Percentiles rank a stretch among this genome's conserved stretches.
phyloP scores from a whole-genome alignment of 352 stramenopile species.

The Lagenidium giganteum region DNA sequence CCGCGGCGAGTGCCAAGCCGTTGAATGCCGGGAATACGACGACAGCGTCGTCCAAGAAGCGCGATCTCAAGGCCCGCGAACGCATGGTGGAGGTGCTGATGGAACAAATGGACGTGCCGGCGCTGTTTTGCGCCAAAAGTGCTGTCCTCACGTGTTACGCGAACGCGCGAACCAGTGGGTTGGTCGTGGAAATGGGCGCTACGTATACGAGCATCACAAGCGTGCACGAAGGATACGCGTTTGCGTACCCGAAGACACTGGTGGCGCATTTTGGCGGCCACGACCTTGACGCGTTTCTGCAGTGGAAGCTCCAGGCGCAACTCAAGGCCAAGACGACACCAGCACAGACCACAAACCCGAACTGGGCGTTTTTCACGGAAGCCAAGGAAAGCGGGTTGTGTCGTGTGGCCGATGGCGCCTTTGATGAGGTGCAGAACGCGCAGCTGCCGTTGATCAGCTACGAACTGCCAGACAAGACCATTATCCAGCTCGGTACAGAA shows the following conservation, averaged over 20 bases:
- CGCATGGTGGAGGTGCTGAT: constrained; percentile 80
- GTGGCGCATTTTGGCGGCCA: constrained; percentile 52
- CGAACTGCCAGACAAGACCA: constrained; percentile 75
- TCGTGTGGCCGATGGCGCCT: constrained; percentile 60
- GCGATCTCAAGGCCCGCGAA: constrained; percentile 43
- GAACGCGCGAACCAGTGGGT: constrained; percentile 71
- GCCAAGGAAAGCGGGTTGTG: constrained; percentile 74
- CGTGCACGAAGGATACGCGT: constrained; percentile 76
- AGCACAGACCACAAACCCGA: constrained; percentile 1
- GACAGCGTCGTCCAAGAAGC: constrained; percentile 38
- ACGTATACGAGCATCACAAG: constrained; percentile 74
- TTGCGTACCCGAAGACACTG: constrained; percentile 57
- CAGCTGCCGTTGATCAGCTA: constrained; percentile 76
- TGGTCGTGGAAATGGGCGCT: constrained; percentile 77
- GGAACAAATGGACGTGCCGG: constrained; percentile 67
- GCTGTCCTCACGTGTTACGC: constrained; percentile 80
- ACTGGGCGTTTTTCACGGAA: constrained; percentile 57
- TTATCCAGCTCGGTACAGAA: constrained; percentile 82
- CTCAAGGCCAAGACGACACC: constrained; percentile 5
- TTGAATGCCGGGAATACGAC: constrained; percentile 12
- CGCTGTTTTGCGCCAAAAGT: constrained; percentile 80
- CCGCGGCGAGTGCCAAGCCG: neutral
- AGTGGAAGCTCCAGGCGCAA: constrained; percentile 42
- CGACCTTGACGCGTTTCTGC: constrained; percentile 63
- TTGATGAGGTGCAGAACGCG: constrained; percentile 68